phyloP scores from a whole-genome alignment of 202 grass and related monocot genomes.

The Setaria viridis region DNA sequence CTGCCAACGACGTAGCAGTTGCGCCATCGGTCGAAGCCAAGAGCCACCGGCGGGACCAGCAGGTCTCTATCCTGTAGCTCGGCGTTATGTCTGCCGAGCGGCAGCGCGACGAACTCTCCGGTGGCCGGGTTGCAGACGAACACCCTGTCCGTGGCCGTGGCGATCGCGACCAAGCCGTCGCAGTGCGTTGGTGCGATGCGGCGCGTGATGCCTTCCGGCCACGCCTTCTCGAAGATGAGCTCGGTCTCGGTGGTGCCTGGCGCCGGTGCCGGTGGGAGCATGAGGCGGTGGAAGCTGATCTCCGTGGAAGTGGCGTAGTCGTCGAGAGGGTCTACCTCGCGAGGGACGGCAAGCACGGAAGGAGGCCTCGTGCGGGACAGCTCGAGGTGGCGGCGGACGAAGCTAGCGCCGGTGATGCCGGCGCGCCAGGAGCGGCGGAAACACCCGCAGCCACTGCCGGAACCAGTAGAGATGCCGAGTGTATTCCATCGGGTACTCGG shows the following conservation, averaged over 20 bases:
- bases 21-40: background rate
- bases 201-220: background rate
- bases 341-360: background rate
- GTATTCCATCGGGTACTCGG: too few species aligned
- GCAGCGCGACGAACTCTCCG: background rate
- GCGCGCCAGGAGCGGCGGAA: background rate
- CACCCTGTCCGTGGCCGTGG: background rate
- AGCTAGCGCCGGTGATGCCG: background rate
- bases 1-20: conserved; percentile 1
- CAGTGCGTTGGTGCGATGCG: background rate
- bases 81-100: background rate
- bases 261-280: background rate
- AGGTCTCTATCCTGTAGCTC: background rate
- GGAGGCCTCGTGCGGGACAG: background rate
- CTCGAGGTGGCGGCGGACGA: background rate
- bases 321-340: background rate
- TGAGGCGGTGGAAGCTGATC: background rate
- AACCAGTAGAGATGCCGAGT: too few species aligned
- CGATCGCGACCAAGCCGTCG: conserved; percentile 4
- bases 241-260: background rate
- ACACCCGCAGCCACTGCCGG: background rate
- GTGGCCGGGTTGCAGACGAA: conserved; percentile 33
- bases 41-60: background rate
- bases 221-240: background rate
- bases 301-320: background rate